Percentiles rank a stretch among this genome's conserved stretches.
Conservation (phyloP, 352 stramenopile genomes). For the Globisporangium ultimum region DNA sequence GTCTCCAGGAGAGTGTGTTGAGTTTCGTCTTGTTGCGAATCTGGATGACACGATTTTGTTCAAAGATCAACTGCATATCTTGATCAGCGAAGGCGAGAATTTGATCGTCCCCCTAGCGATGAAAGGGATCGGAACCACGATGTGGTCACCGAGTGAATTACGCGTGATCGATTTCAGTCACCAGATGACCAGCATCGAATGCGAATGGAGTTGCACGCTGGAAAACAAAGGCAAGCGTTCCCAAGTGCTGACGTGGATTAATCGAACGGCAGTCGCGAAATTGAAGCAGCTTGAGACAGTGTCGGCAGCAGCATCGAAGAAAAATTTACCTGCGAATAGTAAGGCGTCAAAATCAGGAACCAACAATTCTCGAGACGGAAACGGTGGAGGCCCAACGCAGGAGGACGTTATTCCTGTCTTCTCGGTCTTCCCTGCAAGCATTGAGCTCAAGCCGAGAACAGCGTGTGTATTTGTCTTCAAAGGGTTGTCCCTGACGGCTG, state of each 20-base stretch:
- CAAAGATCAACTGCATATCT: constrained; percentile 93
- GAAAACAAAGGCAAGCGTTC: constrained; percentile 94
- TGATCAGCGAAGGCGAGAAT: constrained; percentile 90
- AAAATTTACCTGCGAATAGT: constrained; percentile 20
- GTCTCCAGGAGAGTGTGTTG: constrained; percentile 65
- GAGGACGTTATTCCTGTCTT: constrained; percentile 70
- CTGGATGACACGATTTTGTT: constrained; percentile 92
- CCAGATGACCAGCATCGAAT: constrained; percentile 89
- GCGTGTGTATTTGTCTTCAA: constrained; percentile 93
- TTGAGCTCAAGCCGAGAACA: constrained; percentile 92
- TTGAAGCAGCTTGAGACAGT: constrained; percentile 26
- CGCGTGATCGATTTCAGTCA: constrained; percentile 89
- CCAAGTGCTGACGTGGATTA: constrained; percentile 92
- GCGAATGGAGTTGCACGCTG: constrained; percentile 91
- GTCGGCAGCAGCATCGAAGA: constrained; percentile 1
- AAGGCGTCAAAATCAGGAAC: constrained; percentile 1
- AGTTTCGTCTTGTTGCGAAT: constrained; percentile 84
- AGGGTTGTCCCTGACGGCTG: constrained; percentile 61
- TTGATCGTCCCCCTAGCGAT: constrained; percentile 87
- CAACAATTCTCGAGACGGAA: constrained; percentile 8
- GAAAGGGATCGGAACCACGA: constrained; percentile 92
- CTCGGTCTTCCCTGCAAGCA: constrained; percentile 87
- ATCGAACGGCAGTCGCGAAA: constrained; percentile 54
- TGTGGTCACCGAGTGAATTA: constrained; percentile 90
- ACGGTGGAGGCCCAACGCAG: constrained; percentile 1